phyloP scores from a whole-genome alignment of 805 yeast species.

The Suhomyces pyralidae region DNA sequence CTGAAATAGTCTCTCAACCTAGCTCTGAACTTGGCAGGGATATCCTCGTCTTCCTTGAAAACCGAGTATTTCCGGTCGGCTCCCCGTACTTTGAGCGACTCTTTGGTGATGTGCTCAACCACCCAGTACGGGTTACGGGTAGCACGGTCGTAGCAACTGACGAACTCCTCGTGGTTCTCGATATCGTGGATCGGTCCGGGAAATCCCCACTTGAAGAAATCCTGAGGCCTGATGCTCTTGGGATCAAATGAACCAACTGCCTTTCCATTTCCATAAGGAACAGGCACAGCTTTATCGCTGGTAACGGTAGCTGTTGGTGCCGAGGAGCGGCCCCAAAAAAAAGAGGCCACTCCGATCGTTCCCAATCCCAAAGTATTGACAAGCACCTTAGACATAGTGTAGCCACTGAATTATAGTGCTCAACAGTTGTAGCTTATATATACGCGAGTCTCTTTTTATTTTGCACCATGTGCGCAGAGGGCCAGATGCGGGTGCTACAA shows the following conservation, averaged over 20 bases:
- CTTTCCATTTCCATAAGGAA: slow-evolving; percentile 3
- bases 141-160: slow-evolving; percentile 82
- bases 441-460: background rate
- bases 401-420: background rate
- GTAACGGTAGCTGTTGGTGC: slow-evolving; percentile 14
- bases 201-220: slow-evolving; percentile 85
- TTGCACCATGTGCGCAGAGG: background rate
- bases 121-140: slow-evolving; percentile 84
- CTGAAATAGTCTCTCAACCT: slow-evolving; percentile 83
- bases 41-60: slow-evolving; percentile 80
- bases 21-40: slow-evolving; percentile 77
- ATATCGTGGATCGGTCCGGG: slow-evolving; percentile 95
- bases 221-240: slow-evolving; percentile 62
- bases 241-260: slow-evolving; percentile 23
- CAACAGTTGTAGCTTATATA: no score
- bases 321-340: slow-evolving; percentile 37
- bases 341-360: slow-evolving; percentile 38
- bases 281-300: slow-evolving; percentile 9
- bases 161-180: slow-evolving; percentile 67
- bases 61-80: slow-evolving; percentile 79
- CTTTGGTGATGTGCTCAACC: slow-evolving; percentile 85
- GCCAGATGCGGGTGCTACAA: background rate
- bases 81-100: slow-evolving; percentile 51
- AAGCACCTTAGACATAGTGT: slow-evolving; percentile 22
- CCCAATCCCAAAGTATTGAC: slow-evolving; percentile 34